These are phyloP conservation scores for Saccharomyces hybrid DNA, from an alignment of 1,139 yeast species.

Conservation along the genomic window DNA sequence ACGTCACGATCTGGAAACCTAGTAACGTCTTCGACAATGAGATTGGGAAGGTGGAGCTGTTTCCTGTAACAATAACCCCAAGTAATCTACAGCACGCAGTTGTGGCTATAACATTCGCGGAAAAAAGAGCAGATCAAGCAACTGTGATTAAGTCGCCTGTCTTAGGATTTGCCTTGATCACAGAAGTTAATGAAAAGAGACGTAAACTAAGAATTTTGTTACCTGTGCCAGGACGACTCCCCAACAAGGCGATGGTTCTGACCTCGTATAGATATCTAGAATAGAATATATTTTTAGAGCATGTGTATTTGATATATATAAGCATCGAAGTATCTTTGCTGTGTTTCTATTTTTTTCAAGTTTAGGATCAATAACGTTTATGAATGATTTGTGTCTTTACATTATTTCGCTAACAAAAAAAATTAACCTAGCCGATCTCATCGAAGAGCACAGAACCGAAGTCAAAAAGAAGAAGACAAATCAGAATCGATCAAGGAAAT, in stretches of 20 bases:
- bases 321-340: background rate
- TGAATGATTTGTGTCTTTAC: background rate
- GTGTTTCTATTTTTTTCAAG: background rate
- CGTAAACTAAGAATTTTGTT: slow-evolving; percentile 64
- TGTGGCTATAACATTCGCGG: slow-evolving; percentile 64
- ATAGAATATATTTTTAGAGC: slow-evolving; percentile 26
- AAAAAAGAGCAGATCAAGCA: slow-evolving; percentile 43
- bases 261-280: slow-evolving; percentile 69
- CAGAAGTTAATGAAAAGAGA: slow-evolving; percentile 62
- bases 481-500: background rate
- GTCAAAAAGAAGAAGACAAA: background rate
- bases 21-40: slow-evolving; percentile 12
- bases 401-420: background rate
- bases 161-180: slow-evolving; percentile 49
- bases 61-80: slow-evolving; percentile 24
- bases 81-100: slow-evolving; percentile 57
- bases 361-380: background rate
- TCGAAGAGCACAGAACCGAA: background rate
- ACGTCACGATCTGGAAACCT: slow-evolving; percentile 46
- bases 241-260: slow-evolving; percentile 56
- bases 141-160: slow-evolving; percentile 53
- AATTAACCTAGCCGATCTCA: background rate
- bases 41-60: slow-evolving; percentile 7
- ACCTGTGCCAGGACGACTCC: slow-evolving; percentile 84
- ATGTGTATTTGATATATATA: background rate